Base-by-base conservation (phyloP, 2,329 filamentous ascomycete genomes). In the Ophiocordyceps unilateralis region DNA sequence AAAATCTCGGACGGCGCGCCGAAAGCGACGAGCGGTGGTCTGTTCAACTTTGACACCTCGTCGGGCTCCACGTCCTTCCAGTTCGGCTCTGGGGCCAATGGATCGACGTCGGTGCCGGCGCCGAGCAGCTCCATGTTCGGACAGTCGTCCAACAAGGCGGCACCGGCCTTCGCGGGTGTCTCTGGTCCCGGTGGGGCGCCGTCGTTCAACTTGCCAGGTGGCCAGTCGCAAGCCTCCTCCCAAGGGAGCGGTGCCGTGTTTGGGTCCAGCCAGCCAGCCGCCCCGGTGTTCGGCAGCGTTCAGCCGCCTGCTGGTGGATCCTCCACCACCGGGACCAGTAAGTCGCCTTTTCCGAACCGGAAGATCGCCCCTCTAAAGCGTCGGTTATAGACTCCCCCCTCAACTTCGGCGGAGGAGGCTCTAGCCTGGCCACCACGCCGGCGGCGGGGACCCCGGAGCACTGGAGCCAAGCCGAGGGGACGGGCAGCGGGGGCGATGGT, bases 391-490 rank as follows among this genome's bases (percentile, higher is more conserved):
- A 72, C 62, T 69, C 69, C 57, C 69, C 70, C 48, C 68, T 71
- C 50, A 69, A 66, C 53, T 65, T 76, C 55, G 72, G 70, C 49
- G 71, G 69, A 49, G 72, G 70, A 51, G 71, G 71, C 50, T 77
- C 73, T 46, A 77, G 73, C 57, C 60, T 77, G 58, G 72, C 72
- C 42, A 76, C 72, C 32, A 77, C 73, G 49, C 73, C 73, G 47
- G 70, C 70, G 49, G 67, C 65, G 49, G 71, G 72, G 49, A 76
- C 73, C 41, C 73, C 73, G 48, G 73, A 77, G 59, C 71, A 73
- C 48, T 62, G 69, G 47, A 58, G 64, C 46, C 61, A 65, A 47
- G 58, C 60, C 50, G 64, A 67, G 50, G 62, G 64, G 50, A 58
- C 60, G 50, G 58, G 60, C 51, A 62, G 63, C 40, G 50, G 49